A percentile compares a stretch with the other conserved stretches of the same genome.
Evolutionary conservation across 352 stramenopile species (phyloP).

Genomic region (Phytophthora macrochlamydospora): DNA sequence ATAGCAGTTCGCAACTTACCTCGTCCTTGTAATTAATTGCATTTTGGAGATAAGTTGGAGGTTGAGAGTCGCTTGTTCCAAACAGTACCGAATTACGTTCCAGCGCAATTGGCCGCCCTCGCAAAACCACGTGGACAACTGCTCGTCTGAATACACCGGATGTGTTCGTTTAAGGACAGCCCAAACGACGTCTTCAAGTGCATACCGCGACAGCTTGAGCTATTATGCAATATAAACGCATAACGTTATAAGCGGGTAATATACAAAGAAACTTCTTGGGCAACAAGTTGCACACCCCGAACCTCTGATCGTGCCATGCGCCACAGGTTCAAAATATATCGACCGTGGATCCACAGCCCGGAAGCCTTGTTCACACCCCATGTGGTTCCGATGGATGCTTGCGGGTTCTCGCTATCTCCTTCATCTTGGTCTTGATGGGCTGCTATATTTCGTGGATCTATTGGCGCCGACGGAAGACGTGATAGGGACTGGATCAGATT

Average conservation of each 20-base stretch:
- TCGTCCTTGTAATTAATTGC: slow-evolving; percentile 85
- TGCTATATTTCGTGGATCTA: slow-evolving; percentile 60
- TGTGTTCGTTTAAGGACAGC: slow-evolving; percentile 69
- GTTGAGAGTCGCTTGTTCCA: slow-evolving; percentile 56
- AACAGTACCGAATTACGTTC: slow-evolving; percentile 62
- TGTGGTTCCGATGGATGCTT: slow-evolving; percentile 69
- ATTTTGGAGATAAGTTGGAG: slow-evolving; percentile 84
- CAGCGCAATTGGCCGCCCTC: slow-evolving; percentile 43
- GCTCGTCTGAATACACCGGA: slow-evolving; percentile 60
- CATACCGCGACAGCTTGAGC: slow-evolving; percentile 85
- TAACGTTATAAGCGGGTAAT: too few relatives aligned
- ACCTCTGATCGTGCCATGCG: slow-evolving; percentile 85
- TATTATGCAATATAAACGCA: slow-evolving; percentile 27
- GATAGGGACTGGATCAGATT: slow-evolving; percentile 76
- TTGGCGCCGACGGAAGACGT: slow-evolving; percentile 51
- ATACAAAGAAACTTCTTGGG: too few relatives aligned
- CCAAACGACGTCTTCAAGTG: slow-evolving; percentile 78
- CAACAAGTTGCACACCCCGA: too few relatives aligned
- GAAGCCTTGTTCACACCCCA: slow-evolving; percentile 85
- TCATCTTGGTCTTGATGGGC: slow-evolving; percentile 25
- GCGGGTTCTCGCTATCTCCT: slow-evolving; percentile 26
- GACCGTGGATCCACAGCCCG: slow-evolving; percentile 89
- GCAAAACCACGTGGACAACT: slow-evolving; percentile 69
- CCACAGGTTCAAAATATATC: slow-evolving; percentile 94
- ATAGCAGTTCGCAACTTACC: slow-evolving; percentile 30